Conservation (phyloP, 2,329 filamentous ascomycete species). For the Coniochaeta sp. region DNA sequence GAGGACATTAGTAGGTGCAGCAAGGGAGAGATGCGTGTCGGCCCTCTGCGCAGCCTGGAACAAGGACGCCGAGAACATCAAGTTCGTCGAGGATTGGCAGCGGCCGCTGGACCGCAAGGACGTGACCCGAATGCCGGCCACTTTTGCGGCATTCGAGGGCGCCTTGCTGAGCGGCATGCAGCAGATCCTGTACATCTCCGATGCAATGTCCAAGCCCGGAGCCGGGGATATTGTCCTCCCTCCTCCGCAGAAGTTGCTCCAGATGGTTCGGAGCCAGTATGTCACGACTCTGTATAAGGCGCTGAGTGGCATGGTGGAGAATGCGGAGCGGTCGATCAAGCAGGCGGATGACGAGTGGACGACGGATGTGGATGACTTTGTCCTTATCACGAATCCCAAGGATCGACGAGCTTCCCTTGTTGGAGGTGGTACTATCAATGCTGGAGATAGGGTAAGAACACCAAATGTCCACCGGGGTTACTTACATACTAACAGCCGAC, state of each 20-base stretch:
- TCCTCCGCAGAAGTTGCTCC: conserved; percentile 77
- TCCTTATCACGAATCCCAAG: conserved; percentile 18
- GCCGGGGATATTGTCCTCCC: conserved; percentile 73
- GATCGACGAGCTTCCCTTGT: conserved; percentile 25
- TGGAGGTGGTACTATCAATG: conserved; percentile 41
- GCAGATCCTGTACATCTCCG: conserved; percentile 88
- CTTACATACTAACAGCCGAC: neutral
- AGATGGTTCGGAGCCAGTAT: conserved; percentile 87
- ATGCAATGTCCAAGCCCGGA: conserved; percentile 69
- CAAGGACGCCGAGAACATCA: conserved; percentile 86
- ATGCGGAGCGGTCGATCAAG: conserved; percentile 70
- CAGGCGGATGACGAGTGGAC: conserved; percentile 58
- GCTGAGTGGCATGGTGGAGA: conserved; percentile 92
- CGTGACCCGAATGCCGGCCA: conserved; percentile 82
- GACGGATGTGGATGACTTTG: conserved; percentile 34
- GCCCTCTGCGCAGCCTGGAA: conserved; percentile 90
- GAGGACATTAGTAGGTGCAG: conserved; percentile 64
- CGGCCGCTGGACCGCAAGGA: conserved; percentile 74
- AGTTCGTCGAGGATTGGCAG: conserved; percentile 89
- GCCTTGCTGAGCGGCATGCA: conserved; percentile 80
- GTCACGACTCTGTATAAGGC: conserved; percentile 91
- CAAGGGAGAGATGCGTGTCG: conserved; percentile 77
- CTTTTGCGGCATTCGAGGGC: conserved; percentile 80
- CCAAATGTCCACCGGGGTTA: neutral
- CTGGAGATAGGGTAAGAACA: conserved; percentile 45